These are phyloP conservation scores for Trichocladium antarcticum DNA, from an alignment of 495 filamentous ascomycete genomes.

Conservation along the genomic window DNA sequence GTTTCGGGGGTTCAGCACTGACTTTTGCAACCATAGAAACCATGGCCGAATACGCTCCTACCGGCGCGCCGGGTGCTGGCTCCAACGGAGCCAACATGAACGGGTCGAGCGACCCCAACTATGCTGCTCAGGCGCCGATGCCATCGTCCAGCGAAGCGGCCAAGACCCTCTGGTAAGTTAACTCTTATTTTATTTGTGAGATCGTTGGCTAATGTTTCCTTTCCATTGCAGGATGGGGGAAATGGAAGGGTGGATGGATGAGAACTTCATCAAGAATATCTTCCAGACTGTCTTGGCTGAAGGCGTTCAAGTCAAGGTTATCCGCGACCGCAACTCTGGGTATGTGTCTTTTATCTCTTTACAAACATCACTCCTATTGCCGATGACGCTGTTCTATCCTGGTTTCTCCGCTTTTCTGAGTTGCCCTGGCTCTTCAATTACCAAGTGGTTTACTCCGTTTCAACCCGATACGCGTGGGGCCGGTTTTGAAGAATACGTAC, in stretches of 20 bases:
- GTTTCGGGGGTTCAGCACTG: no score
- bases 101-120: conserved; percentile 17
- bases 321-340: conserved; percentile 98
- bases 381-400: neutral
- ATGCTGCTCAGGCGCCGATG: conserved; percentile 9
- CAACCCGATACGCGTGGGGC: neutral
- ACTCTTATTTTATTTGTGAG: neutral
- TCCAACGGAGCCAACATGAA: conserved; percentile 22
- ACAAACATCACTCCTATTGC: no score
- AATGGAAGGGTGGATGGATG: conserved; percentile 98
- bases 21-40: neutral
- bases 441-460: neutral
- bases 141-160: conserved; percentile 20
- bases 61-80: conserved; percentile 17
- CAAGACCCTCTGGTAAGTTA: conserved; percentile 37
- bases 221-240: conserved; percentile 88
- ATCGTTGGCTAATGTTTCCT: conserved; percentile 6
- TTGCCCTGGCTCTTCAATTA: neutral
- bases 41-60: conserved; percentile 23
- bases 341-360: conserved; percentile 37
- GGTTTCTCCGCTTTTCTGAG: neutral
- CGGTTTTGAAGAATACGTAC: neutral
- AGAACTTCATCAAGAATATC: conserved; percentile 91
- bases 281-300: conserved; percentile 80
- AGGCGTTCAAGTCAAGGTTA: conserved; percentile 98